A percentile compares a stretch with the other conserved stretches of the same genome.
Evolutionary conservation across 2,329 filamentous ascomycete species (phyloP).

Genomic region (Clonostachys chloroleuca): DNA sequence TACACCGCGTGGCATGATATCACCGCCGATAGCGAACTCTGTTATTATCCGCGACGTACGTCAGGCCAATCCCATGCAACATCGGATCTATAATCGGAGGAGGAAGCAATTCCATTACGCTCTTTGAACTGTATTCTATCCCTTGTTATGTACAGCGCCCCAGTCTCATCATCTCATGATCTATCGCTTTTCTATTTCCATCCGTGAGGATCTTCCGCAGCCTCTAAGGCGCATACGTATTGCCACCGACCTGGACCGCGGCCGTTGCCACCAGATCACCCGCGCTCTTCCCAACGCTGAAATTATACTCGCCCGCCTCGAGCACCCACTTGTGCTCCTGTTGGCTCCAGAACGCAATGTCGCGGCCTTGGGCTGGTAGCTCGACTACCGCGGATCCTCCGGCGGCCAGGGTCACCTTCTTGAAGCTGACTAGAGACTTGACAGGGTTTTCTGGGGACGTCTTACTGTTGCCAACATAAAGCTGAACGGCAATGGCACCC

Average conservation of each 20-base stretch:
- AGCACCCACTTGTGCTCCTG: slow-evolving; percentile 15
- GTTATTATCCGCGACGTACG: no score
- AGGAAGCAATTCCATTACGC: no score
- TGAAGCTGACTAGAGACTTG: slow-evolving; percentile 21
- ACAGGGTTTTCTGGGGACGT: slow-evolving; percentile 12
- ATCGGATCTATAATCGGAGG: no score
- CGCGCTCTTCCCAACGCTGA: slow-evolving; percentile 11
- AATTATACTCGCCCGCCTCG: slow-evolving; percentile 18
- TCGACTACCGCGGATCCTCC: slow-evolving; percentile 11
- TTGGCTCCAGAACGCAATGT: slow-evolving; percentile 21
- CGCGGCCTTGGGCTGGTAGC: slow-evolving; percentile 12
- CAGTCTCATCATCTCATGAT: no score
- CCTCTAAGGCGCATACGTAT: background rate
- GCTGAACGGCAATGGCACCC: slow-evolving; percentile 47
- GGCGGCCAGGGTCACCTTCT: slow-evolving; percentile 12
- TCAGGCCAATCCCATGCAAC: no score
- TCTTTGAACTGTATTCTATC: no score
- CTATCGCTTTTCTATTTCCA: no score
- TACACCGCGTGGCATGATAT: no score
- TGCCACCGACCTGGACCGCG: background rate
- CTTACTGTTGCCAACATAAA: slow-evolving; percentile 31
- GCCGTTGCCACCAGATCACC: slow-evolving; percentile 9
- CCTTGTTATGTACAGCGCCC: no score
- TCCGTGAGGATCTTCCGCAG: no score
- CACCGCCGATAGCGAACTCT: no score